Percentiles rank a stretch among this genome's conserved stretches.
Conservation (phyloP, 202 grass and related monocot species). For the Panicum hallii region DNA sequence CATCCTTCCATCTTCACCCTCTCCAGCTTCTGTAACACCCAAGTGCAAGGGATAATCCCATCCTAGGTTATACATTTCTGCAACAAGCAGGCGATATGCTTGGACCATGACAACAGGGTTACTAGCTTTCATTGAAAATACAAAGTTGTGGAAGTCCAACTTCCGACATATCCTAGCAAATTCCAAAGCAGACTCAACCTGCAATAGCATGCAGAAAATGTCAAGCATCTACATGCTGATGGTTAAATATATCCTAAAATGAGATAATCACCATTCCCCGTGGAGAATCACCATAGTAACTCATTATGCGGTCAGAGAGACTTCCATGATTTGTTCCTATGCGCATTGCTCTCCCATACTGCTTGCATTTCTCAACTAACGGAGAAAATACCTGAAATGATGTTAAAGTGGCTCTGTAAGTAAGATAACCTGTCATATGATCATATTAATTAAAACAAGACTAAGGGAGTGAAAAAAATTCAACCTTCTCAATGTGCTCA, state of each 20-base stretch:
- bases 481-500: conserved; percentile 95
- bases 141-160: conserved; percentile 96
- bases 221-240: conserved; percentile 9
- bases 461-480: conserved; percentile 20
- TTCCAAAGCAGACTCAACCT: conserved; percentile 99
- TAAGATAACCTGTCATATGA: conserved; percentile 20
- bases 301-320: conserved; percentile 99
- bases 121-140: conserved; percentile 99
- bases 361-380: conserved; percentile 98
- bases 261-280: conserved; percentile 86
- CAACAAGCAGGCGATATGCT: conserved; percentile 93
- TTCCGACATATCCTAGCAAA: conserved; percentile 97
- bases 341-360: conserved; percentile 96
- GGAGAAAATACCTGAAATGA: conserved; percentile 88
- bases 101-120: conserved; percentile 99
- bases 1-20: conserved; percentile 99
- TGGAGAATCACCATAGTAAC: conserved; percentile 99
- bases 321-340: conserved; percentile 99
- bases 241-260: conserved; percentile 12
- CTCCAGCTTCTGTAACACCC: conserved; percentile 97
- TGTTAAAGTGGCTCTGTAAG: conserved; percentile 29
- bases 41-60: conserved; percentile 99
- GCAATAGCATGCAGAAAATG: conserved; percentile 55
- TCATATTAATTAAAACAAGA: conserved; percentile 12
- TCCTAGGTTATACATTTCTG: conserved; percentile 96